These are phyloP conservation scores for Terfezia claveryi DNA, from an alignment of 495 filamentous ascomycete genomes.

Conservation along the genomic window DNA sequence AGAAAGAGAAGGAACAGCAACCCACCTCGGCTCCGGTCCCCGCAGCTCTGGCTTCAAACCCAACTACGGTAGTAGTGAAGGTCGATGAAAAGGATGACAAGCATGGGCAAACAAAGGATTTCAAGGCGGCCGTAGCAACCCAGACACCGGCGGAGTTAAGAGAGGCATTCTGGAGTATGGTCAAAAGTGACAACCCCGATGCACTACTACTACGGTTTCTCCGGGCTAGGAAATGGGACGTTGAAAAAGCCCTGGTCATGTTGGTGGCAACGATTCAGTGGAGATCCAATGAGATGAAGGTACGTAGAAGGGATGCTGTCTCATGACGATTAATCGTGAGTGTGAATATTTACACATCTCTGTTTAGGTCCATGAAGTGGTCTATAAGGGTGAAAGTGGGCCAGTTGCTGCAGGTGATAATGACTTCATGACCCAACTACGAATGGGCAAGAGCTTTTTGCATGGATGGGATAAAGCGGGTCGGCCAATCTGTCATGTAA, in stretches of 20 bases:
- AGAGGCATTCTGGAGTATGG: slow-evolving; percentile 77
- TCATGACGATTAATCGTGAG: not conserved
- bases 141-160: slow-evolving; percentile 59
- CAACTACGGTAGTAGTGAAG: slow-evolving; percentile 18
- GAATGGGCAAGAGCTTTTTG: slow-evolving; percentile 86
- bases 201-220: slow-evolving; percentile 71
- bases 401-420: slow-evolving; percentile 41
- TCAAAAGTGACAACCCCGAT: slow-evolving; percentile 89
- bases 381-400: slow-evolving; percentile 50
- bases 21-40: slow-evolving; percentile 12
- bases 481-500: slow-evolving; percentile 68
- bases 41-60: slow-evolving; percentile 18
- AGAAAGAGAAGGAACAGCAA: slow-evolving; percentile 32
- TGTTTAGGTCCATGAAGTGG: slow-evolving; percentile 40
- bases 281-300: slow-evolving; percentile 57
- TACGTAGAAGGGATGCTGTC: slow-evolving; percentile 27
- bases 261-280: slow-evolving; percentile 83
- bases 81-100: slow-evolving; percentile 58
- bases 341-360: not conserved
- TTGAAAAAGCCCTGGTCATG: slow-evolving; percentile 85
- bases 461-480: slow-evolving; percentile 72
- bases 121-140: slow-evolving; percentile 52
- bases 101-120: slow-evolving; percentile 74
- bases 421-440: slow-evolving; percentile 66
- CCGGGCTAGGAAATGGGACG: slow-evolving; percentile 86